phyloP scores from a whole-genome alignment of 164 flowering plant species.

The Protea cynaroides region DNA sequence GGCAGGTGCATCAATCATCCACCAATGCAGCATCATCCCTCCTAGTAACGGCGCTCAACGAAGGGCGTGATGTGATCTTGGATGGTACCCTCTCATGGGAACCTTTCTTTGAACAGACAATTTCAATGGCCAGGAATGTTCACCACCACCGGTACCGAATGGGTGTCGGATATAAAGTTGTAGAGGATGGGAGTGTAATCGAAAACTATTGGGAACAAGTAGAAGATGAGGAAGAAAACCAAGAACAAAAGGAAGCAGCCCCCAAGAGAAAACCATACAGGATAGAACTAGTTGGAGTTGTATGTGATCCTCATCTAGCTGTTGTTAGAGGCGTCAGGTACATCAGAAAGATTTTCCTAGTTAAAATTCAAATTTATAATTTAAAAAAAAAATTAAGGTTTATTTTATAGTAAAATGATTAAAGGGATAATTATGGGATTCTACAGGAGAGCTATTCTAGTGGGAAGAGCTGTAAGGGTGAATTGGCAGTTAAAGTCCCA shows the following conservation, averaged over 20 bases:
- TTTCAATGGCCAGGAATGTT: conserved; percentile 83
- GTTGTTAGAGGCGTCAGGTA: conserved; percentile 93
- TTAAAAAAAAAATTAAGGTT: no score
- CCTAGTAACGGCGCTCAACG: conserved; percentile 88
- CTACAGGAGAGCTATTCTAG: conserved; percentile 76
- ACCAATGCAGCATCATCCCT: conserved; percentile 91
- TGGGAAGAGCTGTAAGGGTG: conserved; percentile 88
- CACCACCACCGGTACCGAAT: conserved; percentile 69
- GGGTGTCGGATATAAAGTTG: conserved; percentile 81
- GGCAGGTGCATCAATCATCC: conserved; percentile 93
- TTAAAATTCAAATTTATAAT: no score
- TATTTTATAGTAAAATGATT: no score
- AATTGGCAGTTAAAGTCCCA: conserved; percentile 80
- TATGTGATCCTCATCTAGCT: conserved; percentile 85
- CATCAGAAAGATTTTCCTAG: not conserved
- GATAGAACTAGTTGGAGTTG: conserved; percentile 88
- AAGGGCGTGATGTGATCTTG: conserved; percentile 94
- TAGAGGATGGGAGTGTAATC: conserved; percentile 54
- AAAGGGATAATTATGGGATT: not conserved
- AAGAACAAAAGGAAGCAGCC: conserved; percentile 19
- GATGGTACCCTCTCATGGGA: conserved; percentile 90
- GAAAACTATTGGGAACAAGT: conserved; percentile 85
- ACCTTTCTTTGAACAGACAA: conserved; percentile 80
- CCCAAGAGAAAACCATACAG: conserved; percentile 61
- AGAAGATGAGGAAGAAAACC: conserved; percentile 21